Conservation (phyloP, 768 basidiomycete genomes). For the Calocybe cyanea region DNA sequence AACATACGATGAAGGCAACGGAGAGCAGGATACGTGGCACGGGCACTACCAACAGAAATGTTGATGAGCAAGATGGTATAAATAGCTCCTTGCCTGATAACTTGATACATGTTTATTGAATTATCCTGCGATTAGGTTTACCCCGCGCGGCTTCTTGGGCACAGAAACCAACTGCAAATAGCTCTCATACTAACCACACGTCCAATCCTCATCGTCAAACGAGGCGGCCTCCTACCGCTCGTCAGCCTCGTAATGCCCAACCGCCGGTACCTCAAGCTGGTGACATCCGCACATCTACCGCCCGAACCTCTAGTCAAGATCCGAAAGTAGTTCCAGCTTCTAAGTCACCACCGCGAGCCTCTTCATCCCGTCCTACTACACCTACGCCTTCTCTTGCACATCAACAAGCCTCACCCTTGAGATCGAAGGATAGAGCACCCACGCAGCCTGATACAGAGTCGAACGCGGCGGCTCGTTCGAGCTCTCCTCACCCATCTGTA, state of each 20-base stretch:
- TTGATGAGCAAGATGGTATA: conserved; percentile 56
- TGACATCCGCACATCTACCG: conserved; percentile 30
- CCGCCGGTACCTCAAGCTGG: conserved; percentile 19
- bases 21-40: conserved; percentile 59
- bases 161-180: conserved; percentile 32
- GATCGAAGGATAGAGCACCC: conserved; percentile 30
- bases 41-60: conserved; percentile 52
- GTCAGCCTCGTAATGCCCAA: conserved; percentile 43
- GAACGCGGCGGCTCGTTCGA: conserved; percentile 22
- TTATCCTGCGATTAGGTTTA: conserved; percentile 38
- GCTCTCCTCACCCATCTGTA: conserved; percentile 46
- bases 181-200: conserved; percentile 13
- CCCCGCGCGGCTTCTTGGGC: conserved; percentile 71
- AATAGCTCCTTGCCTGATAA: conserved; percentile 2
- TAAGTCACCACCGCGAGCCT: conserved; percentile 46
- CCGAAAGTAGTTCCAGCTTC: conserved; percentile 32
- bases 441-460: conserved; percentile 36
- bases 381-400: conserved; percentile 37
- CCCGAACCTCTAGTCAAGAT: conserved; percentile 36
- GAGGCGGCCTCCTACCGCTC: conserved; percentile 39
- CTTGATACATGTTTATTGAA: conserved; percentile 12
- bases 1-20: conserved; percentile 90
- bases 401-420: conserved; percentile 41
- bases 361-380: conserved; percentile 60
- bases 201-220: conserved; percentile 30